phyloP scores from a whole-genome alignment of 768 basidiomycete species.

The Amanita subjunquillea region DNA sequence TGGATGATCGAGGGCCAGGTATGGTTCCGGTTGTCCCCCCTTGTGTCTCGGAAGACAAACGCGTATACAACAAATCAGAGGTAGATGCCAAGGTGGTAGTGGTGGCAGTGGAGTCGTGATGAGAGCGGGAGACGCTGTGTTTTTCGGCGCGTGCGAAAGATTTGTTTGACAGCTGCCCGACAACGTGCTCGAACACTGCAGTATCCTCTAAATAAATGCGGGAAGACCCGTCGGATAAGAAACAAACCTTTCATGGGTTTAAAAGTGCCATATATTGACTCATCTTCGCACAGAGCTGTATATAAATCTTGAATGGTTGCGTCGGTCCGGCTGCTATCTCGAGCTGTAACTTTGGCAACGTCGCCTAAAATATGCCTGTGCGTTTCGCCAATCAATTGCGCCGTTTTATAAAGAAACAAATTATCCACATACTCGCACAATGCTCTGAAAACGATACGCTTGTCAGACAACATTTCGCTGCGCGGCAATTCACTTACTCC shows the following conservation, averaged over 20 bases:
- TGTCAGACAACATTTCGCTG: slow-evolving; percentile 13
- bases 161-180: slow-evolving; percentile 63
- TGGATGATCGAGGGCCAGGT: slow-evolving; percentile 39
- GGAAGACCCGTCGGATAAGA: background rate
- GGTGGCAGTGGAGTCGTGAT: slow-evolving; percentile 20
- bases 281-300: slow-evolving; percentile 84
- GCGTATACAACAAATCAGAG: slow-evolving; percentile 23
- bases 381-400: background rate
- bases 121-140: slow-evolving; percentile 30
- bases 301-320: slow-evolving; percentile 80
- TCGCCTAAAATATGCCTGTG: slow-evolving; percentile 77
- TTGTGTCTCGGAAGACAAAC: slow-evolving; percentile 21
- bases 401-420: slow-evolving; percentile 2
- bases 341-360: slow-evolving; percentile 73
- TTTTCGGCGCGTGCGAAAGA: slow-evolving; percentile 52
- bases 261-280: slow-evolving; percentile 75
- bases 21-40: slow-evolving; percentile 12
- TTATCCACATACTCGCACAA: slow-evolving; percentile 66
- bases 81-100: background rate
- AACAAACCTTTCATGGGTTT: slow-evolving; percentile 74
- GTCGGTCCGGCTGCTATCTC: slow-evolving; percentile 70
- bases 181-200: slow-evolving; percentile 48
- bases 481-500: slow-evolving; percentile 52
- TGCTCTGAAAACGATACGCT: slow-evolving; percentile 36
- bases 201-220: slow-evolving; percentile 17